These are phyloP conservation scores for Lactarius vividus DNA, from an alignment of 768 basidiomycete genomes.

Conservation along the genomic window DNA sequence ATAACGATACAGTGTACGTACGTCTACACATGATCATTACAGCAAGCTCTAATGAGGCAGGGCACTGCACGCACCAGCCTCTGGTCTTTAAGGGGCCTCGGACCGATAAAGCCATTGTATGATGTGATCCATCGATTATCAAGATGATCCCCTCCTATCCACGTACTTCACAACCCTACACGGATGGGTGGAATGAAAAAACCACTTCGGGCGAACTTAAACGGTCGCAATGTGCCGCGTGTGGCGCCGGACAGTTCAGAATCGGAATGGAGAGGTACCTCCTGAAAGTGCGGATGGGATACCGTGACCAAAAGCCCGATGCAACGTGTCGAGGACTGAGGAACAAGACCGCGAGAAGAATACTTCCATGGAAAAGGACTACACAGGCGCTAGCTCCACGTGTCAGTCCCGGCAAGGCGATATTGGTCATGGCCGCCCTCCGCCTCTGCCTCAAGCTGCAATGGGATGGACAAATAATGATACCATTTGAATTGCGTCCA, in stretches of 20 bases:
- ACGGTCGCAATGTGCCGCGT: conserved; percentile 5
- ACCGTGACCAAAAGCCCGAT: conserved; percentile 14
- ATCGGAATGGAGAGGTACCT: neutral
- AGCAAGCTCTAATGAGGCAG: neutral
- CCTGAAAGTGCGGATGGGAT: conserved; percentile 11
- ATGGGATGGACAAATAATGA: neutral
- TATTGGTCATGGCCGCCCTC: neutral
- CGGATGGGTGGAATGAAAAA: neutral
- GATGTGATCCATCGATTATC: conserved; percentile 23
- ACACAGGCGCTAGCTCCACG: conserved; percentile 3
- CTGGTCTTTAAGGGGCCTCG: neutral
- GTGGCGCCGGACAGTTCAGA: conserved; percentile 5
- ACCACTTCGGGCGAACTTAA: conserved; percentile 2
- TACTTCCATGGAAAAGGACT: conserved; percentile 1
- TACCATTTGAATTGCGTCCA: neutral
- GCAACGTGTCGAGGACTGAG: conserved; percentile 16
- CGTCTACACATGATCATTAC: neutral
- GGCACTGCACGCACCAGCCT: neutral
- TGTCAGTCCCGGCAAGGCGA: neutral
- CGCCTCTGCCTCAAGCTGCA: neutral
- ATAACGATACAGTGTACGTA: neutral
- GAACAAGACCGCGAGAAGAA: conserved; percentile 12
- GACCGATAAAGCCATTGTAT: conserved; percentile 11
- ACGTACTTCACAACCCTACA: conserved; percentile 1
- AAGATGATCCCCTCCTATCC: conserved; percentile 15